These are phyloP conservation scores for Mrakia gelida DNA, from an alignment of 768 basidiomycete genomes.

Conservation along the genomic window DNA sequence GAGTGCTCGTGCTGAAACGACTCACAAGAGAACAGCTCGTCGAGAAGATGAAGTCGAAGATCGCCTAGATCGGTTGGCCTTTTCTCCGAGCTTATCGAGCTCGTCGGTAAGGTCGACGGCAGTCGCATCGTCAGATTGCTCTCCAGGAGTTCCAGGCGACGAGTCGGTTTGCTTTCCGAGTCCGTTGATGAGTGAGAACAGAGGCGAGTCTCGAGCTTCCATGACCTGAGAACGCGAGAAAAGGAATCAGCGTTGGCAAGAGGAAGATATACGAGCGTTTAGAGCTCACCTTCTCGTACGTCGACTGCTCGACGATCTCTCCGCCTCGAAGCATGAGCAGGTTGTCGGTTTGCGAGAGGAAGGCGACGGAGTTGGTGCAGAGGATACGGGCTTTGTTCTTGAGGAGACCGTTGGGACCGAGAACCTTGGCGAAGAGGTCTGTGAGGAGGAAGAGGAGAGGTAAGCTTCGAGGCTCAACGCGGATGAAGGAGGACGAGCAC, in stretches of 20 bases:
- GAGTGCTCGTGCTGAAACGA: not conserved
- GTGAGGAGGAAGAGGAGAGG: not conserved
- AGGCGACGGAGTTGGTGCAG: conserved; percentile 84
- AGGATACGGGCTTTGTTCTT: conserved; percentile 76
- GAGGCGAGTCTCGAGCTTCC: conserved; percentile 58
- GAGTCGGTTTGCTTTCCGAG: conserved; percentile 44
- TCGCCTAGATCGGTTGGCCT: conserved; percentile 32
- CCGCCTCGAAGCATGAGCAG: conserved; percentile 72
- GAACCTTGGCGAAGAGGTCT: conserved; percentile 62
- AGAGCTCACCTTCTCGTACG: conserved; percentile 54
- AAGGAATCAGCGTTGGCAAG: not conserved
- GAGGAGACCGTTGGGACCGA: conserved; percentile 77
- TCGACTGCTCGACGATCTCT: conserved; percentile 70
- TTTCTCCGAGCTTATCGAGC: conserved; percentile 35
- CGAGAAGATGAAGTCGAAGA: not conserved
- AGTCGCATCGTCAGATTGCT: conserved; percentile 31
- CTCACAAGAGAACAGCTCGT: conserved; percentile 8
- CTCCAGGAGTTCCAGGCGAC: conserved; percentile 25
- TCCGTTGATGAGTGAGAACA: conserved; percentile 62
- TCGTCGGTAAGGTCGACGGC: conserved; percentile 34
- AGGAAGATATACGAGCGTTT: not conserved
- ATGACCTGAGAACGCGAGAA: conserved; percentile 45
- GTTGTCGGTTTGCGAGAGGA: conserved; percentile 69
- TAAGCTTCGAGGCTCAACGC: no score
- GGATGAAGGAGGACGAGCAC: no score